These are phyloP conservation scores for Dianthus caryophyllus DNA, from an alignment of 148 eudicot genomes.

Conservation along the genomic window DNA sequence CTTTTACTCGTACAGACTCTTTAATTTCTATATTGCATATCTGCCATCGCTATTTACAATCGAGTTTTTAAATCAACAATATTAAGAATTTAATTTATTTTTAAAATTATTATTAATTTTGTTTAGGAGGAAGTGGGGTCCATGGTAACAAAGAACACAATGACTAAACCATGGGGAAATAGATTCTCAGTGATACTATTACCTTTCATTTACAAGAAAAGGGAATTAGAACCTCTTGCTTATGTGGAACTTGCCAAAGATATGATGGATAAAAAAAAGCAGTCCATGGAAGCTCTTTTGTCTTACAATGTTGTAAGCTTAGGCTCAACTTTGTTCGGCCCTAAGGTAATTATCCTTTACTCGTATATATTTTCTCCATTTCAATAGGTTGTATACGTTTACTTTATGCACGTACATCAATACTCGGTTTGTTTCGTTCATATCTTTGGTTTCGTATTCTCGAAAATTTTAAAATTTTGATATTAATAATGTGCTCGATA, in stretches of 20 bases:
- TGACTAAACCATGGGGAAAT: conserved; percentile 20
- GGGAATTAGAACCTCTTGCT: background rate
- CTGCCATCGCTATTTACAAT: no score
- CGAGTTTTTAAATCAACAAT: no score
- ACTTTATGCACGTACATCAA: no score
- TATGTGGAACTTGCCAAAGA: conserved; percentile 17
- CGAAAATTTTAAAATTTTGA: no score
- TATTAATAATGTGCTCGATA: no score
- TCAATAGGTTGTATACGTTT: no score
- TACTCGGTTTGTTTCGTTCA: background rate
- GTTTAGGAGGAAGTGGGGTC: conserved; percentile 9
- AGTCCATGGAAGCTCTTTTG: conserved; percentile 23
- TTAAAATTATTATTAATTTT: no score
- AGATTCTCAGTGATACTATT: conserved; percentile 7
- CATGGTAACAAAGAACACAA: background rate
- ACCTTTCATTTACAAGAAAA: conserved; percentile 14
- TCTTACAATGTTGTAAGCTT: conserved; percentile 12
- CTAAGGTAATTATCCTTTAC: conserved; percentile 16
- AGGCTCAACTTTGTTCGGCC: conserved; percentile 1
- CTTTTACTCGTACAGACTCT: no score
- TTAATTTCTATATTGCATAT: no score
- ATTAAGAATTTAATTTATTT: no score
- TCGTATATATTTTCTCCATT: no score
- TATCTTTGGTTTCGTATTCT: no score
- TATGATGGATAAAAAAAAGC: conserved; percentile 22